Conservation (phyloP, 1,284 basidiomycete species). For the Cutaneotrichosporon dermatis region DNA sequence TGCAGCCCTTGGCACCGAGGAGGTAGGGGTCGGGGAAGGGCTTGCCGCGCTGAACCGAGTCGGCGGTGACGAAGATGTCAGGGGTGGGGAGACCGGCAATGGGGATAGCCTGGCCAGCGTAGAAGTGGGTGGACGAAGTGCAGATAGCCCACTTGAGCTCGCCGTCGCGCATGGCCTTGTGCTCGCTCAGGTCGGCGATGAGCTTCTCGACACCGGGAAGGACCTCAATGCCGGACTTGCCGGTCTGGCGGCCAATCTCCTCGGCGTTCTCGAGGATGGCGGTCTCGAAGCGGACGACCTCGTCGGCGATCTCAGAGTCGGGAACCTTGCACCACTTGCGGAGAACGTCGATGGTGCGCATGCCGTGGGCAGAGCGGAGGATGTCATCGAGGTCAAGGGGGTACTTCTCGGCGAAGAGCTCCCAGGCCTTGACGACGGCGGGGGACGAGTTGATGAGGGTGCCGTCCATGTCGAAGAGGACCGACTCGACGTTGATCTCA, state of each 20-base stretch:
- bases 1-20: slow-evolving; percentile 47
- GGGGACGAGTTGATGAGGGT: slow-evolving; percentile 47
- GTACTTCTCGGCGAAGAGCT: slow-evolving; percentile 43
- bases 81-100: slow-evolving; percentile 48
- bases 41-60: slow-evolving; percentile 51
- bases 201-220: slow-evolving; percentile 46
- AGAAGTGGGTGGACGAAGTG: slow-evolving; percentile 47
- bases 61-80: slow-evolving; percentile 51
- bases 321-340: slow-evolving; percentile 48
- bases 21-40: slow-evolving; percentile 53
- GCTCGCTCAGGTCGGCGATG: slow-evolving; percentile 36
- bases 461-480: slow-evolving; percentile 49
- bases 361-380: slow-evolving; percentile 44
- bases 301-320: slow-evolving; percentile 42
- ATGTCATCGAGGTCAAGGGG: slow-evolving; percentile 46
- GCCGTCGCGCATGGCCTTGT: slow-evolving; percentile 36
- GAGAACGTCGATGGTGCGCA: slow-evolving; percentile 47
- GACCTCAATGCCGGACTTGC: slow-evolving; percentile 45
- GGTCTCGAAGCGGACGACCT: slow-evolving; percentile 48
- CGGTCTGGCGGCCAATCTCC: slow-evolving; percentile 33
- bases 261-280: slow-evolving; percentile 47
- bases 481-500: slow-evolving; percentile 48
- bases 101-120: slow-evolving; percentile 48
- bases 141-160: slow-evolving; percentile 49
- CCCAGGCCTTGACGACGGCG: slow-evolving; percentile 49